A percentile compares a stretch with the other conserved stretches of the same genome.
Conservation (phyloP, 345 rosid species). For the Psidium friedrichsthalianum region DNA sequence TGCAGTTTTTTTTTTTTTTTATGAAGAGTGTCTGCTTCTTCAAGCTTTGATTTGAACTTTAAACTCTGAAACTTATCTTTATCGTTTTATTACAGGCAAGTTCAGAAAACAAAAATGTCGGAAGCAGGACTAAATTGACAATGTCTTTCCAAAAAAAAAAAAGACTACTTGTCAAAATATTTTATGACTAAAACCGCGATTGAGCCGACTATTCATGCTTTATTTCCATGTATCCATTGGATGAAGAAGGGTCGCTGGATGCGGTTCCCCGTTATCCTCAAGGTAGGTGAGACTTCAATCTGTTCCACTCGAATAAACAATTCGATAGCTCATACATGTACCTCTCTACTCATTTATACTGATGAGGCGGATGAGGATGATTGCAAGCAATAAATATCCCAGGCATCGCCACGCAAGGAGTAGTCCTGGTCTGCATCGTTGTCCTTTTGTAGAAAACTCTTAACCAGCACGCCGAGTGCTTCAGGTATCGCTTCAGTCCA, state of each 20-base stretch:
- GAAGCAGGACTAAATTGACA: too few species aligned
- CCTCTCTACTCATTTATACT: background rate
- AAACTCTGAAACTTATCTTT: background rate
- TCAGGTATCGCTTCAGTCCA: constrained; percentile 33
- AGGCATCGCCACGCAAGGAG: background rate
- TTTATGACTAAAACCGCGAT: too few species aligned
- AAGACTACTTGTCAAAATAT: too few species aligned
- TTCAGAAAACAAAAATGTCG: background rate
- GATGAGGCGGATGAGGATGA: background rate
- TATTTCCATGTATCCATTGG: too few species aligned
- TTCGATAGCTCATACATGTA: background rate
- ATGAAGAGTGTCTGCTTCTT: background rate
- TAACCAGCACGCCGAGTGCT: constrained; percentile 51
- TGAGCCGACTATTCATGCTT: too few species aligned
- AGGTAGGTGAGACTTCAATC: background rate
- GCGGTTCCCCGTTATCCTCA: too few species aligned
- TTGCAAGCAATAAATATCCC: background rate
- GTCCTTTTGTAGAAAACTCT: constrained; percentile 18
- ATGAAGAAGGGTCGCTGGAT: too few species aligned
- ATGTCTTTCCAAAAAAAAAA: too few species aligned
- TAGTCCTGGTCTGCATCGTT: background rate
- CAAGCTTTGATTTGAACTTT: background rate
- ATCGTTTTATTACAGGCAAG: background rate
- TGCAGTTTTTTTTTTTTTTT: background rate
- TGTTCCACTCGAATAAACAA: background rate